Evolutionary conservation across 371 early-diverging fungal genomes (phyloP).

Genomic region (Polyrhizophydium stewartii): DNA sequence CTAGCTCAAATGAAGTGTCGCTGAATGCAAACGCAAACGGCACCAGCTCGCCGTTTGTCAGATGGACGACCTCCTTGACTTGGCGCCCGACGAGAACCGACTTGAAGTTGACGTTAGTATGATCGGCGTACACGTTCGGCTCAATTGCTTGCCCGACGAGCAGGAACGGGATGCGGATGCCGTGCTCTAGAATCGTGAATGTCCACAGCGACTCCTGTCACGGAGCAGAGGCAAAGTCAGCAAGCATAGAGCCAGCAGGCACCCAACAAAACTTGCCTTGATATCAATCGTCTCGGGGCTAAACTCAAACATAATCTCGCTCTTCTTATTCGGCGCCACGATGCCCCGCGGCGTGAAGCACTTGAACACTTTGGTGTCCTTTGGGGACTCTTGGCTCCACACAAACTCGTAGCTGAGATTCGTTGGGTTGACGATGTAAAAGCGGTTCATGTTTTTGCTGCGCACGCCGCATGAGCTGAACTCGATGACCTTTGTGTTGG

Average conservation of each 20-base stretch:
- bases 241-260: no score
- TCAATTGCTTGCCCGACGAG: conserved; percentile 47
- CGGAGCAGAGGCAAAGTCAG: no score
- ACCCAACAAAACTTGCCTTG: conserved; percentile 23
- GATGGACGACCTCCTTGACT: conserved; percentile 39
- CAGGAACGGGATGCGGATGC: conserved; percentile 42
- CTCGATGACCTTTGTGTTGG: conserved; percentile 40
- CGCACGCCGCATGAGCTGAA: conserved; percentile 46
- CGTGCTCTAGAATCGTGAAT: conserved; percentile 34
- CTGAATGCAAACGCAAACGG: conserved; percentile 46
- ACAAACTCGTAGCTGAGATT: conserved; percentile 39
- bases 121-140: conserved; percentile 47
- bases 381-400: conserved; percentile 23
- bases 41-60: conserved; percentile 43
- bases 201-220: conserved; percentile 46
- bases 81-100: conserved; percentile 47
- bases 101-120: conserved; percentile 44
- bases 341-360: conserved; percentile 41
- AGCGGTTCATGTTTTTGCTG: conserved; percentile 40
- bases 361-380: conserved; percentile 30
- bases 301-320: conserved; percentile 52
- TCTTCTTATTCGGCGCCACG: conserved; percentile 40
- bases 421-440: conserved; percentile 53
- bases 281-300: conserved; percentile 40
- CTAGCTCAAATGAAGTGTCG: conserved; percentile 38